Conservation (phyloP, 805 yeast species). For the Metschnikowia borealis region DNA sequence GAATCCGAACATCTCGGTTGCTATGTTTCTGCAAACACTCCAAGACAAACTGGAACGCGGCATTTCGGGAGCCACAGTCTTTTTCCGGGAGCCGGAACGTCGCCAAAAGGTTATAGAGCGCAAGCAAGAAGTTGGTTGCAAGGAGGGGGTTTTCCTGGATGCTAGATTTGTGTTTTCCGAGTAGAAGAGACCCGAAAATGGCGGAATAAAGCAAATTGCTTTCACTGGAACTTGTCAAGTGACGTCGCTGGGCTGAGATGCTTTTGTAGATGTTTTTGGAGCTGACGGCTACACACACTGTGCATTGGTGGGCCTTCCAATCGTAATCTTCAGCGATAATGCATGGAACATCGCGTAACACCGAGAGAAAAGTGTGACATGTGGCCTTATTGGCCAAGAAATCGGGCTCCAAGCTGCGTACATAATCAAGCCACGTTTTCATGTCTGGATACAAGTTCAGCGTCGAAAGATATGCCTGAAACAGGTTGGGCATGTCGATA, state of each 20-base stretch:
- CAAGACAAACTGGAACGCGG: slow-evolving; percentile 40
- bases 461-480: neutral
- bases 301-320: slow-evolving; percentile 28
- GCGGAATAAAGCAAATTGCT: slow-evolving; percentile 23
- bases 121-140: slow-evolving; percentile 42
- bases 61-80: slow-evolving; percentile 18
- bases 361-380: slow-evolving; percentile 30
- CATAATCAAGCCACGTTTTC: slow-evolving; percentile 22
- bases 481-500: slow-evolving; percentile 6
- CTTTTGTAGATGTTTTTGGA: slow-evolving; percentile 23
- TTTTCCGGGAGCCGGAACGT: slow-evolving; percentile 49
- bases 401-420: slow-evolving; percentile 9
- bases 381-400: slow-evolving; percentile 12
- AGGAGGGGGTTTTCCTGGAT: slow-evolving; percentile 23
- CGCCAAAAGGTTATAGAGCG: slow-evolving; percentile 47
- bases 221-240: slow-evolving; percentile 20
- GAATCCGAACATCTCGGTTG: slow-evolving; percentile 53
- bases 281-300: slow-evolving; percentile 32
- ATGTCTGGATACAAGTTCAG: neutral
- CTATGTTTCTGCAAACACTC: slow-evolving; percentile 33
- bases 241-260: slow-evolving; percentile 22
- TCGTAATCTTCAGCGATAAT: slow-evolving; percentile 36
- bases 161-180: slow-evolving; percentile 4
- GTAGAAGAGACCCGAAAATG: slow-evolving; percentile 20
- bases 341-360: slow-evolving; percentile 43